Base-by-base conservation (phyloP, 2,329 filamentous ascomycete species). In the Tolypocladium endophyticum region DNA sequence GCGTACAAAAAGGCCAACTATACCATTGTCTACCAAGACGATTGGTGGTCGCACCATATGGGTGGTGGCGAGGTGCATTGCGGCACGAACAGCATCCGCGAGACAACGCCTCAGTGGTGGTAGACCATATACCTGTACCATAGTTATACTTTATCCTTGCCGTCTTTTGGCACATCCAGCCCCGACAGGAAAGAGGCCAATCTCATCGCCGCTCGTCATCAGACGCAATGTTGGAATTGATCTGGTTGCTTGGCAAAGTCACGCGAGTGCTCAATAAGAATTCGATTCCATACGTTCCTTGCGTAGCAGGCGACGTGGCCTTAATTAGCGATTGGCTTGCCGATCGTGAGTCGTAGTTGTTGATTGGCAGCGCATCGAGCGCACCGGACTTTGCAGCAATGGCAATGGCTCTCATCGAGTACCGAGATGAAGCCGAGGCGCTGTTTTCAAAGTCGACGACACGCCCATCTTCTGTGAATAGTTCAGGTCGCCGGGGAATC, bases 31-130 rank as follows among this genome's bases (percentile, higher is more conserved):
- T 71, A 60, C 11, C 61, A 69, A 7, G 69, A 72, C 23, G 66
- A 68, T 38, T 72, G 64, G 60, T 65, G 66, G n/a, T 64, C 65
- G 0, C 69, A 70, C 33, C 70, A 68, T 47, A 1, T 59, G 2
- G 0, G 20, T 0, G 35, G 50, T 3, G 70, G 71, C 3, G 71
- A 72, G 18, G 61, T 71, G 47, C 71, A 72, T 30, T 67, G 64
- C 30, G 65, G 62, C 4, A 61, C 63, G 3, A 68, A 69, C 41
- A 59, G 56, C 3, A 53, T 62, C 20, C 63, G 66, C 0, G 54
- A 63, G 0, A 39, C 59, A 5, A 39, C 38, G 20, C 30, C 36
- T 1, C 39, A 41, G 36, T 66, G 66, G 64, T 67, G 65, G 65
- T 61, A 60, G 45, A 65, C 25, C 6, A 3, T 28, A 3, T 11